Conservation (phyloP, 2,329 filamentous ascomycete genomes). For the Aspergillus phoenicis region DNA sequence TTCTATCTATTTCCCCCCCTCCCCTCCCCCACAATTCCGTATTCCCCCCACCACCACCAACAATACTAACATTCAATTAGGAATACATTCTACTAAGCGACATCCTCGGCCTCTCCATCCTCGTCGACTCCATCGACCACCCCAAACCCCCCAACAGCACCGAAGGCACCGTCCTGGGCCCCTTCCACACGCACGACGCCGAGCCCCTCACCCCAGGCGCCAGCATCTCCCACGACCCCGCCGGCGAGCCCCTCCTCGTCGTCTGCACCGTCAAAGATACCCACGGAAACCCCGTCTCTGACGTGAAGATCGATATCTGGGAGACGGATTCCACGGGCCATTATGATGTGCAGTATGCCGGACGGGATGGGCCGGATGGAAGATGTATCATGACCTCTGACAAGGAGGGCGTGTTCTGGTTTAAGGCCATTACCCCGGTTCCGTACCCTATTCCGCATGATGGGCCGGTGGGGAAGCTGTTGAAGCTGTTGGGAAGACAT, state of each 20-base stretch:
- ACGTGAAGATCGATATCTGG: slow-evolving; percentile 79
- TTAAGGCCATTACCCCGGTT: slow-evolving; percentile 80
- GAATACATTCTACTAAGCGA: slow-evolving; percentile 84
- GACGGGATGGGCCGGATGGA: slow-evolving; percentile 67
- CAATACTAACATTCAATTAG: slow-evolving; percentile 23
- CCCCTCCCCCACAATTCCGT: too few species aligned
- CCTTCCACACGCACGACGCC: slow-evolving; percentile 82
- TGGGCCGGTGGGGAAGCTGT: slow-evolving; percentile 75
- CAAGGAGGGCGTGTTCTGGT: slow-evolving; percentile 76
- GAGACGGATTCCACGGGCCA: slow-evolving; percentile 79
- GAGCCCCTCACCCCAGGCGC: slow-evolving; percentile 57
- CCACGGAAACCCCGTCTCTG: slow-evolving; percentile 61
- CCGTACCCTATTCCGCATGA: slow-evolving; percentile 84
- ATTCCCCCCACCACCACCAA: too few species aligned
- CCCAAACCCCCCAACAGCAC: slow-evolving; percentile 71
- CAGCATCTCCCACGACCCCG: slow-evolving; percentile 67
- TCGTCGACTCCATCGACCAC: slow-evolving; percentile 82
- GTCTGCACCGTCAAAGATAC: slow-evolving; percentile 72
- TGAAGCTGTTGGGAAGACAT: slow-evolving; percentile 70
- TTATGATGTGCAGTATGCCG: slow-evolving; percentile 78
- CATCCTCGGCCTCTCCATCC: slow-evolving; percentile 74
- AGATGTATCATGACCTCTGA: slow-evolving; percentile 72
- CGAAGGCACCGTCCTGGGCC: slow-evolving; percentile 78
- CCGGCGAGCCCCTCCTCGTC: slow-evolving; percentile 70
- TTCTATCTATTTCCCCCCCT: neutral